Conservation (phyloP, 495 filamentous ascomycete species). For the Trichoderma asperelloides region DNA sequence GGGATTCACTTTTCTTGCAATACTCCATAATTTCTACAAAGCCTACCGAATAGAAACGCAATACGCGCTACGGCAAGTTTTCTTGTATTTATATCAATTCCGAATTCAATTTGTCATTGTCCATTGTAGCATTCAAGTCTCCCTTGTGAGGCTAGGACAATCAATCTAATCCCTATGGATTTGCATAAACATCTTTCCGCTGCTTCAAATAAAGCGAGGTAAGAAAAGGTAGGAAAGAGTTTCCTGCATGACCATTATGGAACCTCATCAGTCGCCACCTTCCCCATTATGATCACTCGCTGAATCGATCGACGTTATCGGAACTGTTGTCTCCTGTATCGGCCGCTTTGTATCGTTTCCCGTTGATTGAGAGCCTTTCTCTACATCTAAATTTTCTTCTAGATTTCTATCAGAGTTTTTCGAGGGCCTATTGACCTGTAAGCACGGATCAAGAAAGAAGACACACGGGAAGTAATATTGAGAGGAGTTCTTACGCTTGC, state of each 20-base stretch:
- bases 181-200: too few relatives aligned
- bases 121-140: too few relatives aligned
- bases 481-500: not conserved
- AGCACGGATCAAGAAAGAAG: not conserved
- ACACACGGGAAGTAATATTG: not conserved
- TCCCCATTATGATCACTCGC: not conserved
- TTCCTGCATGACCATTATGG: too few relatives aligned
- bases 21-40: not conserved
- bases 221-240: too few relatives aligned
- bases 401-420: not conserved
- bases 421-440: not conserved
- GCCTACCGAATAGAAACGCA: not conserved
- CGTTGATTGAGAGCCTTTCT: not conserved
- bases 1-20: not conserved
- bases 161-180: too few relatives aligned
- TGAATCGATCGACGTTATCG: not conserved
- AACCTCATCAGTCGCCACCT: too few relatives aligned
- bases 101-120: too few relatives aligned
- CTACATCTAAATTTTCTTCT: not conserved
- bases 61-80: not conserved
- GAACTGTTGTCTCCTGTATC: not conserved
- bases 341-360: not conserved
- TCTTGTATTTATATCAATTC: too few relatives aligned
- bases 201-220: too few relatives aligned
- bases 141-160: too few relatives aligned